Evolutionary conservation across 192 early-diverging fungal genomes (phyloP).

Genomic region (Geranomyces variabilis): DNA sequence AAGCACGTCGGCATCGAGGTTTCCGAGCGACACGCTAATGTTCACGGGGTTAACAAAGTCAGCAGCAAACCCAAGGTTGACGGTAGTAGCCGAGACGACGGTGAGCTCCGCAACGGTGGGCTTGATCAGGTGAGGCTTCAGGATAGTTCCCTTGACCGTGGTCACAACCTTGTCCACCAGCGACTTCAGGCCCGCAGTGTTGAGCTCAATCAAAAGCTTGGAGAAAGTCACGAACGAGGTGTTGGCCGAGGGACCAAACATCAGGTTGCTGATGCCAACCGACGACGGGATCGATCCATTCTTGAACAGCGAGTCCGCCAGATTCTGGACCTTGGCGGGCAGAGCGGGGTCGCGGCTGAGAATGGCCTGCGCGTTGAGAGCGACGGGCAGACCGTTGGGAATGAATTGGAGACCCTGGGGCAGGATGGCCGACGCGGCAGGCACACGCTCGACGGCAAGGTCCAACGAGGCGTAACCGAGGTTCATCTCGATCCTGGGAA

Average conservation of each 20-base stretch:
- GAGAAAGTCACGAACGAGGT: slow-evolving; percentile 46
- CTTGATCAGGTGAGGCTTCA: slow-evolving; percentile 33
- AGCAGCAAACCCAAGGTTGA: slow-evolving; percentile 20
- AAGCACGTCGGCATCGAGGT: slow-evolving; percentile 19
- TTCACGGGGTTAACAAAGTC: slow-evolving; percentile 37
- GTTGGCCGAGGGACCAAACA: slow-evolving; percentile 40
- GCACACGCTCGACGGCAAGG: slow-evolving; percentile 29
- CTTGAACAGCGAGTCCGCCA: slow-evolving; percentile 35
- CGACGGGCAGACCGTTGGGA: not conserved
- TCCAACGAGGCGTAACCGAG: slow-evolving; percentile 38
- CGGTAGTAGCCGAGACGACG: slow-evolving; percentile 19
- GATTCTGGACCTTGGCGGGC: slow-evolving; percentile 33
- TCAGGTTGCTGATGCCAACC: slow-evolving; percentile 44
- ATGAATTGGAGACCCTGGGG: slow-evolving; percentile 27
- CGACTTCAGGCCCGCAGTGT: slow-evolving; percentile 27
- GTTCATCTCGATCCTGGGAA: slow-evolving; percentile 30
- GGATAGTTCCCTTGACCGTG: slow-evolving; percentile 11
- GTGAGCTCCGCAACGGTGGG: slow-evolving; percentile 23
- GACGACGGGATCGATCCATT: slow-evolving; percentile 27
- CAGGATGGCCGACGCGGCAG: slow-evolving; percentile 26
- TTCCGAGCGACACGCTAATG: slow-evolving; percentile 35
- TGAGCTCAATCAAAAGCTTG: slow-evolving; percentile 39
- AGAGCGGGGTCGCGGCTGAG: slow-evolving; percentile 27
- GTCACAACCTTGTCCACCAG: slow-evolving; percentile 10
- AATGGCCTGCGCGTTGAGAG: slow-evolving; percentile 34